A percentile compares a stretch with the other conserved stretches of the same genome.
phyloP scores from a whole-genome alignment of 1,139 yeast genomes.

The Yamadazyma jaroonii region DNA sequence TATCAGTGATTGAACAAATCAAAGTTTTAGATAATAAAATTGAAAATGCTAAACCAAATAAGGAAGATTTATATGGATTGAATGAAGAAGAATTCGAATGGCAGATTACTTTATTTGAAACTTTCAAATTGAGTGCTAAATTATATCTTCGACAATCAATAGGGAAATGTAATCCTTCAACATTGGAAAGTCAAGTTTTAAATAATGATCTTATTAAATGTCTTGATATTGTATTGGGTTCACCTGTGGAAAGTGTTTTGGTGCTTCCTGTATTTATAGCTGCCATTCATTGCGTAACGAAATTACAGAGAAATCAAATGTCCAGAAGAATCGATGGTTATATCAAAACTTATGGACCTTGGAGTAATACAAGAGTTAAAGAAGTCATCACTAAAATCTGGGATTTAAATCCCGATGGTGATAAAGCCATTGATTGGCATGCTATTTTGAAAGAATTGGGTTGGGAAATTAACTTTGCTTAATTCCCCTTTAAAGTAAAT shows the following conservation, averaged over 20 bases:
- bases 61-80: conserved; percentile 45
- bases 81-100: conserved; percentile 56
- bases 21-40: conserved; percentile 48
- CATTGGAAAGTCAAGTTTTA: conserved; percentile 62
- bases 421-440: conserved; percentile 59
- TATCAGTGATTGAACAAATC: conserved; percentile 34
- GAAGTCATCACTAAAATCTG: conserved; percentile 55
- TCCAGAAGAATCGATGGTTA: conserved; percentile 51
- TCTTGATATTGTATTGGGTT: conserved; percentile 60
- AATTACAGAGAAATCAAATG: conserved; percentile 51
- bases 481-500: conserved; percentile 3
- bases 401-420: conserved; percentile 38
- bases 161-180: conserved; percentile 56
- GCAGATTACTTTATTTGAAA: conserved; percentile 69
- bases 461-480: conserved; percentile 81
- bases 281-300: conserved; percentile 62
- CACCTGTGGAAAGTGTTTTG: conserved; percentile 67
- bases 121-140: conserved; percentile 68
- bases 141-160: conserved; percentile 67
- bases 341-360: conserved; percentile 61
- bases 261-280: conserved; percentile 78
- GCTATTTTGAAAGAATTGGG: conserved; percentile 61
- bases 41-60: conserved; percentile 53
- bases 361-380: conserved; percentile 62
- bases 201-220: conserved; percentile 54